phyloP scores from a whole-genome alignment of 768 basidiomycete genomes.

The Boletus vinaceobasis region DNA sequence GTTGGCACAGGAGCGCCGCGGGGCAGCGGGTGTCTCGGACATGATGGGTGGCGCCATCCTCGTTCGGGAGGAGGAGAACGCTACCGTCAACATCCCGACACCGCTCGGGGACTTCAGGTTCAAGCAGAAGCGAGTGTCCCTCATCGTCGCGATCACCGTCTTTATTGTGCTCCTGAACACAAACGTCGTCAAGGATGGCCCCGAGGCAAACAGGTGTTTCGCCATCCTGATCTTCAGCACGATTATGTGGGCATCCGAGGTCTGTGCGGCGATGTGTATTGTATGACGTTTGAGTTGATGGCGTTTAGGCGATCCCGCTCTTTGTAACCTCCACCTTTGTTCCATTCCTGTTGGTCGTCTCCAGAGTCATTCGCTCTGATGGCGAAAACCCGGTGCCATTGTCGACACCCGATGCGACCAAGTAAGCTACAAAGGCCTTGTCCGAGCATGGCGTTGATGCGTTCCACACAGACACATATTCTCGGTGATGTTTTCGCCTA shows the following conservation, averaged over 20 bases:
- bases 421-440: conserved; percentile 45
- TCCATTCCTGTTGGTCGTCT: conserved; percentile 82
- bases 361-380: conserved; percentile 63
- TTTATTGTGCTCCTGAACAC: conserved; percentile 63
- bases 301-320: conserved; percentile 82
- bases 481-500: conserved; percentile 94
- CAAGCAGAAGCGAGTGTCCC: conserved; percentile 58
- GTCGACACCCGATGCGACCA: conserved; percentile 68
- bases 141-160: conserved; percentile 52
- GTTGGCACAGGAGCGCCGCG: conserved; percentile 79
- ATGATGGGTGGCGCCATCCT: conserved; percentile 44
- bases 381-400: conserved; percentile 51
- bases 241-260: conserved; percentile 95
- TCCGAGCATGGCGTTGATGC: background rate
- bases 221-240: conserved; percentile 89
- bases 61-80: conserved; percentile 39
- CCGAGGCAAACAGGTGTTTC: conserved; percentile 83
- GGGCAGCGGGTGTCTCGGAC: conserved; percentile 36
- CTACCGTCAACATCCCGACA: conserved; percentile 47
- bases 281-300: background rate
- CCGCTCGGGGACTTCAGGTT: conserved; percentile 65
- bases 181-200: conserved; percentile 49
- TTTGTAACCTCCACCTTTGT: conserved; percentile 95
- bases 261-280: conserved; percentile 24
- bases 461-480: conserved; percentile 69